These are phyloP conservation scores for Entomortierella lignicola DNA, from an alignment of 192 early-diverging fungal species.

Conservation along the genomic window DNA sequence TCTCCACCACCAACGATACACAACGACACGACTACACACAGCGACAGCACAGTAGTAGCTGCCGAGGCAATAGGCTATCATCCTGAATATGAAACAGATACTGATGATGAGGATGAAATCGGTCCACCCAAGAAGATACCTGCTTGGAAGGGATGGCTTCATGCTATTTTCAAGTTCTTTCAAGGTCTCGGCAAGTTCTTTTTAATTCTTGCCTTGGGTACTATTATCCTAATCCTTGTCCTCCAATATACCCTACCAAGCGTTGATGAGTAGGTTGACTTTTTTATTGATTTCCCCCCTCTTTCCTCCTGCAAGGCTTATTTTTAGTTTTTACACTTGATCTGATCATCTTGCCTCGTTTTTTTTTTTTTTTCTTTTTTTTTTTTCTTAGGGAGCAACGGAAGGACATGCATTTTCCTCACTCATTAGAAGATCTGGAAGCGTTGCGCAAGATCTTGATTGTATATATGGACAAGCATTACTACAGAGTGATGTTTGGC, in stretches of 20 bases:
- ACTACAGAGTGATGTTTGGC: conserved; percentile 59
- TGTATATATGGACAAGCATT: conserved; percentile 64
- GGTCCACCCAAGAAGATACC: conserved; percentile 6
- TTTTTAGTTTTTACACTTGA: neutral
- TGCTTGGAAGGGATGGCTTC: conserved; percentile 29
- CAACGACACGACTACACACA: neutral
- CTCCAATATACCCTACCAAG: conserved; percentile 46
- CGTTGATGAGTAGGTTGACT: conserved; percentile 45
- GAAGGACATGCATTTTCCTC: conserved; percentile 61
- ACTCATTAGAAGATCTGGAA: conserved; percentile 61
- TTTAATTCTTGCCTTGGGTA: conserved; percentile 44
- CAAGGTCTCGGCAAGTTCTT: conserved; percentile 53
- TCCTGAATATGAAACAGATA: neutral
- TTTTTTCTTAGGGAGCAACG: conserved; percentile 53
- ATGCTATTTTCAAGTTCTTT: conserved; percentile 33
- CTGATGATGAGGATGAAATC: conserved; percentile 18
- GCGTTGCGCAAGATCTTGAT: conserved; percentile 58
- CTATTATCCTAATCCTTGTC: conserved; percentile 29
- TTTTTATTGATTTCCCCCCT: no score
- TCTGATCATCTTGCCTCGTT: conserved; percentile 6
- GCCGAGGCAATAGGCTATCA: neutral
- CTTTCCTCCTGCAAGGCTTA: no score
- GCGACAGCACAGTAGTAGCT: neutral
- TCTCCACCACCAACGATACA: neutral
- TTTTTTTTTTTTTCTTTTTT: neutral